Base-by-base conservation (phyloP, 768 basidiomycete genomes). In the Xerocomus brunneocitrinus region DNA sequence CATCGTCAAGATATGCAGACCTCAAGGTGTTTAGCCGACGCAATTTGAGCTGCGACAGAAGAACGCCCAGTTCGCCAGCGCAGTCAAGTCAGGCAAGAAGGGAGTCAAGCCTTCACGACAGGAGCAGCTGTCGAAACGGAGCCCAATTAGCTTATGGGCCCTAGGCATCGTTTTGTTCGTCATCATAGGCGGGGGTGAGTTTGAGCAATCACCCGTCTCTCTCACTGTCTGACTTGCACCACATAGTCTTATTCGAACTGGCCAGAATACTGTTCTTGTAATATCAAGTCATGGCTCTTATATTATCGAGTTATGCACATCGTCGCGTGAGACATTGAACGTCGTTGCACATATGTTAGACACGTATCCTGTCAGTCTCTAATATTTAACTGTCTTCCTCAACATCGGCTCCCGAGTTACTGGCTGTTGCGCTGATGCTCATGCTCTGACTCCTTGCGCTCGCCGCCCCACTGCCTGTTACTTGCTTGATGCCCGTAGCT, bases 1-100 rank as follows among this genome's bases (percentile, higher is more conserved):
- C 19, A 13, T 39, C 39, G 24, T n/a, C 10, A 0, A 34, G 22
- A 4, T 10, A 10, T 35, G 28, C 31, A 38, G 22, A 47, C 38
- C 28, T 53, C 13, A 49, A 19, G 0, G 31, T 3, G 38, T 44
- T 5, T 62, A 90, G 87, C 88, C 89, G 49, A 89, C 85, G 50
- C 81, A 87, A 75, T 90, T 88, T 67, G 89, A 91, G 63, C 78
- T 91, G 72, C 84, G 87, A 61, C 81, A 83, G 64, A 81, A 82
- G 69, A 93, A 91, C 69, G 79, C 78, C 53, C 85, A 90, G 72
- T 93, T 93, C 71, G 87, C 85, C 38, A 81, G 77, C 55, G 82
- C 84, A 56, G 84, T 81, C 57, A 82, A 80, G 58, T 70, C 79
- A 35, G 90, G 90, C 61, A 91, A 89, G 77, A 87, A 88, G 44